Base-by-base conservation (phyloP, 179 eudicot species). In the Carnegiea gigantea region DNA sequence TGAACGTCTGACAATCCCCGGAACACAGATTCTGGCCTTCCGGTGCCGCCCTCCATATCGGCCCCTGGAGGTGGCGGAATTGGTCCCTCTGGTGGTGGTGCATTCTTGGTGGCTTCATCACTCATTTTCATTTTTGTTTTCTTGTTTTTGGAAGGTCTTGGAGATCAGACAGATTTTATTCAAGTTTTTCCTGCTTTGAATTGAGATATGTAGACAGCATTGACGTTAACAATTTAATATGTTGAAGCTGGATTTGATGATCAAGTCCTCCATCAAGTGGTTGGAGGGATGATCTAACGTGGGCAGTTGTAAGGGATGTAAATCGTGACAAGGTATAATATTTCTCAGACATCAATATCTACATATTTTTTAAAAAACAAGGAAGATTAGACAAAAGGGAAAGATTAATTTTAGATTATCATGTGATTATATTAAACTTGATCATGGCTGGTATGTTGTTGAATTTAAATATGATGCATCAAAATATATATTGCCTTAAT, bases 1-100 rank as follows among this genome's bases (percentile, higher is more conserved):
- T 79, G 60, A 23, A 86, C 33, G 10, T 88, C 82, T n/a, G 82
- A 86, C 78, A 90, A 6, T 2, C 84, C 88, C 0, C 90, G 88
- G 48, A 75, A 60, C 53, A 86, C 86, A 0, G 77, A 26, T 1
- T 48, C 68, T 38, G 3, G 46, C 73, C 70, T 36, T 71, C 6
- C 13, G 14, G 28, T 64, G 51, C 2, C 78, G 4, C 84, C 82
- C 88, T 88, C 92, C 18, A 75, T 60, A 75, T 86, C 88, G 2
- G 65, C 85, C 76, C 82, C 85, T 12, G 84, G 78, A 24, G 87
- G 46, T 9, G 88, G 51, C 5, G 90, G 78, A 11, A 87, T 20
- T 18, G 75, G 4, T 40, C 44, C 43, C 7, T 24, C n/a, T 72
- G 46, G 51, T 53, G 21, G n/a, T 51, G 15, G 0, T 51, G 57